A percentile compares a stretch with the other conserved stretches of the same genome.
These are phyloP conservation scores for Bipolaris victoriae DNA, from an alignment of 2,329 filamentous ascomycete genomes.

Conservation along the genomic window DNA sequence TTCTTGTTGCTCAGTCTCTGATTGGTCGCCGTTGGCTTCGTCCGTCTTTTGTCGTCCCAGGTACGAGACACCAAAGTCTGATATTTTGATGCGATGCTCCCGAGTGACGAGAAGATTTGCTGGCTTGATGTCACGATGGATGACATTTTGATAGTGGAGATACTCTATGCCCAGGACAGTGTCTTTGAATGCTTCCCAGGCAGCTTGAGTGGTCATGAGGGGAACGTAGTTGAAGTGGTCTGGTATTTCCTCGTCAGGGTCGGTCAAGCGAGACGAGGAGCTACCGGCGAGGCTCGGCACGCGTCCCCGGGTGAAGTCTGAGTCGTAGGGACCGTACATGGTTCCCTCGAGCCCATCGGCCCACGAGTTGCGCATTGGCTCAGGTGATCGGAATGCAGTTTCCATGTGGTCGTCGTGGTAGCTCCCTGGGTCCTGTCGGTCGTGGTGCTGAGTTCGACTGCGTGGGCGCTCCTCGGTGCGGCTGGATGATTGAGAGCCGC, in stretches of 20 bases:
- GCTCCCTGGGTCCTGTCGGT: slow-evolving; percentile 26
- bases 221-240: slow-evolving; percentile 94
- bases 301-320: slow-evolving; percentile 64
- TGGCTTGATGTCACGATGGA: slow-evolving; percentile 60
- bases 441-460: slow-evolving; percentile 27
- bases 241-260: slow-evolving; percentile 64
- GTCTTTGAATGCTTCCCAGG: slow-evolving; percentile 85
- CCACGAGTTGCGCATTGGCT: slow-evolving; percentile 25
- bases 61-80: slow-evolving; percentile 98
- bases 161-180: slow-evolving; percentile 94
- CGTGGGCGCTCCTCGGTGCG: slow-evolving; percentile 27
- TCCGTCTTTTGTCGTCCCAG: slow-evolving; percentile 87
- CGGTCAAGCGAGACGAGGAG: slow-evolving; percentile 62
- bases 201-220: slow-evolving; percentile 84
- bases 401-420: slow-evolving; percentile 41
- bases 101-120: slow-evolving; percentile 89
- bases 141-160: slow-evolving; percentile 64
- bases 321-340: slow-evolving; percentile 76
- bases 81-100: slow-evolving; percentile 91
- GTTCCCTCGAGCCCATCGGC: slow-evolving; percentile 72
- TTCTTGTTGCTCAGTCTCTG: slow-evolving; percentile 82
- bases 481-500: slow-evolving; percentile 34
- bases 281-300: slow-evolving; percentile 84
- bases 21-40: slow-evolving; percentile 72
- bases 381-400: slow-evolving; percentile 42